Percentiles rank a stretch among this genome's conserved stretches.
Conservation (phyloP, 257 asterid species). For the Nicotiana noctiflora region DNA sequence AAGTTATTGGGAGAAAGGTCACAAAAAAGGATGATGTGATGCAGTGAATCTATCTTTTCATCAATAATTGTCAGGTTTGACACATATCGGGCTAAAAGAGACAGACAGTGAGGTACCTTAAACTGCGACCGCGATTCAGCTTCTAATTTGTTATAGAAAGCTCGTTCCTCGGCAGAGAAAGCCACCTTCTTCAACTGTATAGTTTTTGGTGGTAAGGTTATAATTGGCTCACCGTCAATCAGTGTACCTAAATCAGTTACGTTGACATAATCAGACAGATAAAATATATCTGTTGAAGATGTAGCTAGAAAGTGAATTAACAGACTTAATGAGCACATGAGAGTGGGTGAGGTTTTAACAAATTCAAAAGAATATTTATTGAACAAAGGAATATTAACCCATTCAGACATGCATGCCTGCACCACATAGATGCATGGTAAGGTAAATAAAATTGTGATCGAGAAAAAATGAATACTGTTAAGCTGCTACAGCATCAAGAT, state of each 20-base stretch:
- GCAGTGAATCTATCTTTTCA: neutral
- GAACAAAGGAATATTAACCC: neutral
- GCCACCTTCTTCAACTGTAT: conserved; percentile 58
- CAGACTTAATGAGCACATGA: neutral
- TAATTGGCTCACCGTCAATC: conserved; percentile 72
- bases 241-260: conserved; percentile 44
- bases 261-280: conserved; percentile 20
- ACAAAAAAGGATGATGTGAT: neutral
- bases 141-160: conserved; percentile 72
- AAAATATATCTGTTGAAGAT: conserved; percentile 9
- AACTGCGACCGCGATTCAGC: conserved; percentile 77
- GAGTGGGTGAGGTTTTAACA: neutral
- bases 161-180: conserved; percentile 72
- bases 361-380: neutral
- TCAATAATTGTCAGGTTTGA: neutral
- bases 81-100: neutral
- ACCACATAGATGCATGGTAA: neutral
- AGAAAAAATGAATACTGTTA: neutral
- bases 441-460: neutral
- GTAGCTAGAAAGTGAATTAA: conserved; percentile 11
- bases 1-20: neutral
- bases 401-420: neutral
- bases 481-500: neutral
- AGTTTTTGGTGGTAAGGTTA: conserved; percentile 74
- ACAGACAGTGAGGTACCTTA: conserved; percentile 51